phyloP scores from a whole-genome alignment of 768 basidiomycete genomes.

The Boletus patriciae region DNA sequence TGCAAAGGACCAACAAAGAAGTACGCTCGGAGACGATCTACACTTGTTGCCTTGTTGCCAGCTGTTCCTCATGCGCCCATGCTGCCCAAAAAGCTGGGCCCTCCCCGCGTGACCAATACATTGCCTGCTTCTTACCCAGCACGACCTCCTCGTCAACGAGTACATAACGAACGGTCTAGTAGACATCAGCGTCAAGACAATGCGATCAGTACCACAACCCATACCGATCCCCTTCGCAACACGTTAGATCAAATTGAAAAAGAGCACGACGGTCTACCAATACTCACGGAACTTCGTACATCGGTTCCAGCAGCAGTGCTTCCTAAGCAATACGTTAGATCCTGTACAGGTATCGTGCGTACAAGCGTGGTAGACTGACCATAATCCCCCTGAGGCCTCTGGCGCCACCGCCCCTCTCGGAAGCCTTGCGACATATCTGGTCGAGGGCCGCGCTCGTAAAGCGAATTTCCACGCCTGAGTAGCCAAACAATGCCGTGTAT shows the following conservation, averaged over 20 bases:
- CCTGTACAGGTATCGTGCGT: background rate
- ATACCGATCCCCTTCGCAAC: slow-evolving; percentile 60
- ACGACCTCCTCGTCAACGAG: slow-evolving; percentile 75
- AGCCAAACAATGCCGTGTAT: slow-evolving; percentile 80
- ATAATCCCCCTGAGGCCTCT: slow-evolving; percentile 87
- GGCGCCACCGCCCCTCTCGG: slow-evolving; percentile 84
- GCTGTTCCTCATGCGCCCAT: slow-evolving; percentile 68
- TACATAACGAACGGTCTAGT: slow-evolving; percentile 76
- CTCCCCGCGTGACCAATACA: slow-evolving; percentile 76
- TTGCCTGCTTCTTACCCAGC: slow-evolving; percentile 56
- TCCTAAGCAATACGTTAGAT: slow-evolving; percentile 49
- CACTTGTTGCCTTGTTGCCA: slow-evolving; percentile 13
- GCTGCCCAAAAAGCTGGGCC: slow-evolving; percentile 71
- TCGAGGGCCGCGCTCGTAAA: slow-evolving; percentile 82
- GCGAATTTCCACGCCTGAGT: slow-evolving; percentile 80
- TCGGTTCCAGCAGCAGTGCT: slow-evolving; percentile 76
- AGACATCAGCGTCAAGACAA: slow-evolving; percentile 8
- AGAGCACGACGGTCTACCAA: slow-evolving; percentile 1
- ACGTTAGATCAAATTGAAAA: slow-evolving; percentile 1
- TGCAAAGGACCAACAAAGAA: background rate
- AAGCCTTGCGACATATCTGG: slow-evolving; percentile 78
- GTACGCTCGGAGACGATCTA: slow-evolving; percentile 7
- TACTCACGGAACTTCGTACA: slow-evolving; percentile 91
- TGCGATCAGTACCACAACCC: slow-evolving; percentile 22
- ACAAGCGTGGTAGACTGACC: slow-evolving; percentile 41